Conservation (phyloP, 805 yeast species). For the Pachysolen tannophilus region DNA sequence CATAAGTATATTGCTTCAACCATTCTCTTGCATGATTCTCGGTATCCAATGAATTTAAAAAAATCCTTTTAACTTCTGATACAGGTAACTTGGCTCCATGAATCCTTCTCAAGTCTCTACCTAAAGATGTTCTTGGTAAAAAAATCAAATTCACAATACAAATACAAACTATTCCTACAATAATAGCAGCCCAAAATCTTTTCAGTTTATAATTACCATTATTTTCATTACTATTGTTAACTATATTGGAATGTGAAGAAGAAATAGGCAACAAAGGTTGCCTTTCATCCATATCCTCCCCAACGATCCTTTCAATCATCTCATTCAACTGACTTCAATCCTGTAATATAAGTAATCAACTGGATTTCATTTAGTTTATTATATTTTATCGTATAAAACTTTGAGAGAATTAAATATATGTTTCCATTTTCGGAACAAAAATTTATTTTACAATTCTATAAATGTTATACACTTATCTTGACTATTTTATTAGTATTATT, state of each 20-base stretch:
- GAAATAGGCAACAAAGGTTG: background rate
- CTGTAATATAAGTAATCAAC: too few relatives aligned
- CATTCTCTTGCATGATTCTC: slow-evolving; percentile 25
- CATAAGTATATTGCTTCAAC: slow-evolving; percentile 30
- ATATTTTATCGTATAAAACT: too few relatives aligned
- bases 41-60: slow-evolving; percentile 31
- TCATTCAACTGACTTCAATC: too few relatives aligned
- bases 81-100: slow-evolving; percentile 60
- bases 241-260: background rate
- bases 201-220: slow-evolving; percentile 12
- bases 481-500: too few relatives aligned
- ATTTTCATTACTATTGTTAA: background rate
- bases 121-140: slow-evolving; percentile 76
- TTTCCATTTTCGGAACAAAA: too few relatives aligned
- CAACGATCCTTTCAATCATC: too few relatives aligned
- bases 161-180: slow-evolving; percentile 42
- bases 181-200: slow-evolving; percentile 36
- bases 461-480: too few relatives aligned
- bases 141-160: slow-evolving; percentile 59
- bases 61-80: slow-evolving; percentile 61
- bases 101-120: slow-evolving; percentile 71
- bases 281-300: too few relatives aligned
- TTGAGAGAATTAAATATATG: too few relatives aligned
- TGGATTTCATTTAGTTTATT: too few relatives aligned
- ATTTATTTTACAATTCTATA: too few relatives aligned